Evolutionary conservation across 805 yeast species (phyloP).

Genomic region (Hanseniaspora taiwanica): DNA sequence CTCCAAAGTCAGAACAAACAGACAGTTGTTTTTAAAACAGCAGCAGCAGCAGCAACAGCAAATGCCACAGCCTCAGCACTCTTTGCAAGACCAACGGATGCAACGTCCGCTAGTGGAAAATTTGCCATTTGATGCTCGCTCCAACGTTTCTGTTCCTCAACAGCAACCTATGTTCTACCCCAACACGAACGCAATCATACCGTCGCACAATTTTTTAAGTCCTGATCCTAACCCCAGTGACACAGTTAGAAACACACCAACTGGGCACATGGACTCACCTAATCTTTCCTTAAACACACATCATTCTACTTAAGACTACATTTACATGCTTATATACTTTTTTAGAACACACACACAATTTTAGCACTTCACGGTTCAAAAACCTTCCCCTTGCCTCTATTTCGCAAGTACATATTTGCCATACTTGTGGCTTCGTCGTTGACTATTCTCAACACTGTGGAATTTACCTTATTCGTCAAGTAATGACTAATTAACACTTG

Average conservation of each 20-base stretch:
- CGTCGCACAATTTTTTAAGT: too few species aligned
- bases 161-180: not conserved
- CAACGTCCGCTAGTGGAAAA: too few species aligned
- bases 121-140: too few species aligned
- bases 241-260: too few species aligned
- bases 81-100: not conserved
- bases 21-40: slow-evolving; percentile 5
- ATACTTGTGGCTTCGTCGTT: slow-evolving; percentile 34
- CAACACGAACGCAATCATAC: too few species aligned
- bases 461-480: slow-evolving; percentile 37
- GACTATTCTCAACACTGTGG: slow-evolving; percentile 41
- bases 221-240: too few species aligned
- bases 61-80: not conserved
- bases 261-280: too few species aligned
- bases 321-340: not conserved
- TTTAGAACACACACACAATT: not conserved
- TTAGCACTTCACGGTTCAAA: slow-evolving; percentile 4
- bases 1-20: slow-evolving; percentile 15
- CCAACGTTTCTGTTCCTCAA: too few species aligned
- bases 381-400: slow-evolving; percentile 22
- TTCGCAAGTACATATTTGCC: slow-evolving; percentile 20
- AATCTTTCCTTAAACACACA: not conserved
- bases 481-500: slow-evolving; percentile 54
- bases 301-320: not conserved
- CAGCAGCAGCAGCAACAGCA: not conserved